Base-by-base conservation (phyloP, 169 alveolate species). In the Haemoproteus tartakovskyi region DNA sequence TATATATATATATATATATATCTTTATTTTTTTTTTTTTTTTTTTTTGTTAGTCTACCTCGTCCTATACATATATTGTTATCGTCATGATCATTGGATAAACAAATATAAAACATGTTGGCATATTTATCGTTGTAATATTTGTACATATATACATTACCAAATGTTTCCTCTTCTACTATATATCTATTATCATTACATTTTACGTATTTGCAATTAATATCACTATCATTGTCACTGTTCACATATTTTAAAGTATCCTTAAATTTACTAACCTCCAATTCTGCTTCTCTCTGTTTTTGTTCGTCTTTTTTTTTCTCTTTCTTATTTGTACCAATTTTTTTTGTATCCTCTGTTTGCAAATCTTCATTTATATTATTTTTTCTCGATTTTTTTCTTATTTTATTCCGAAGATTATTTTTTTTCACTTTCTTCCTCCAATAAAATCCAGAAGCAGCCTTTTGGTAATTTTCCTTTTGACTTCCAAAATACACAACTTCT, bases 151-250 rank as follows among this genome's bases (percentile, higher is more conserved):
- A 67, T 30, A 67, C 37, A 24, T 67, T 67, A 21, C 82, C 82
- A 52, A 38, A 67, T 16, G 52, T 41, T 33, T 14, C 56, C 5
- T 27, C 43, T 60, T 52, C 70, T 37, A 14, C 37, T n/a, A 24
- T 19, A 21, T 56, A 70, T 21, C 54, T 67, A 36, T 54, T 26
- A 8, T 59, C 82, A 54, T 33, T 52, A 24, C 43, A 33, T 14
- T 43, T 67, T 19, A 67, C 24, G 29, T 67, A 67, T 41, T 67
- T 67, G 33, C 51, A 54, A 9, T 19, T 70, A 46, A 52, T 38
- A 46, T 67, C 82, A 67, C 82, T 67, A 67, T 67, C 82, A 41
- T 67, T 59, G 37, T 67, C 82, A 46, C 82, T 67, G 30, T 40
- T 41, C 56, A 52, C 60, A 46, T 11, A 36, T 60, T 54, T 67